A percentile compares a stretch with the other conserved stretches of the same genome.
Conservation (phyloP, 1,284 basidiomycete genomes). For the Volvariella surrecta region DNA sequence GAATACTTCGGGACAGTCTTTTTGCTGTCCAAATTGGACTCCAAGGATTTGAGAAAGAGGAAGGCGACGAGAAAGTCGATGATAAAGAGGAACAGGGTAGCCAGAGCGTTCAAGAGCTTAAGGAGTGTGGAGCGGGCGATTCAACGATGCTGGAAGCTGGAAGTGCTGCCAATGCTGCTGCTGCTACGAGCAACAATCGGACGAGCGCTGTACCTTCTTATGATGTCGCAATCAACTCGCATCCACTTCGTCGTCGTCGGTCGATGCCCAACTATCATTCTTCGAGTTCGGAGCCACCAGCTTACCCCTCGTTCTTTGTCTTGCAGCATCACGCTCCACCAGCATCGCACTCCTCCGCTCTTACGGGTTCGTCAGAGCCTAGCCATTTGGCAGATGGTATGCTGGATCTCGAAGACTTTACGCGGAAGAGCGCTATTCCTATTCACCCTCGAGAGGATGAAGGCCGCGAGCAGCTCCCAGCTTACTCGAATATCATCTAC, state of each 20-base stretch:
- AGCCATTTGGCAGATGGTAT: too few species aligned
- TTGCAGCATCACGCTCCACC: constrained; percentile 21
- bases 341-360: too few species aligned
- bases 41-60: too few species aligned
- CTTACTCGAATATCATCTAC: constrained; percentile 79
- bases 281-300: constrained; percentile 38
- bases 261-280: constrained; percentile 52
- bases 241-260: constrained; percentile 33
- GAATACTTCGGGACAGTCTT: too few species aligned
- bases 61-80: constrained; percentile 6
- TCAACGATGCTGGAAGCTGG: background rate
- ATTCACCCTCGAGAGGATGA: constrained; percentile 43
- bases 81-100: constrained; percentile 4
- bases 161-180: background rate
- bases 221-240: constrained; percentile 17
- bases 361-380: too few species aligned
- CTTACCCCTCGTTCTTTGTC: constrained; percentile 28
- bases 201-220: constrained; percentile 21
- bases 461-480: constrained; percentile 74
- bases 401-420: background rate
- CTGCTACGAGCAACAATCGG: too few species aligned
- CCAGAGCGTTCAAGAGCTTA: constrained; percentile 2
- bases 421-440: constrained; percentile 9
- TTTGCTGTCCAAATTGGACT: too few species aligned
- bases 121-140: constrained; percentile 1